These are phyloP conservation scores for Lactifluus volemus DNA, from an alignment of 768 basidiomycete genomes.

Conservation along the genomic window DNA sequence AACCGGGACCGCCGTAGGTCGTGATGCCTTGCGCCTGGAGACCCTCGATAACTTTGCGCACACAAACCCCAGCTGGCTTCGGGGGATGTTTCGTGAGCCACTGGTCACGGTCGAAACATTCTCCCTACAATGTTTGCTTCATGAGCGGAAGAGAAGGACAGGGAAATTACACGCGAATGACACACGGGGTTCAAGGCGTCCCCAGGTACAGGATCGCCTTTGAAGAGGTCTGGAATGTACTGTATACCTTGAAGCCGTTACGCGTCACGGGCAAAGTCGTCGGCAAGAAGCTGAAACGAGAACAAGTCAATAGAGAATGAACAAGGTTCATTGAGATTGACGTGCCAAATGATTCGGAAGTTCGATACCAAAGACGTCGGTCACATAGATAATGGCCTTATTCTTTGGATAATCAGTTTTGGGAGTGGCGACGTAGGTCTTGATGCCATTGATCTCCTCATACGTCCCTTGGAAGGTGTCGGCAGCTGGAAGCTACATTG, in stretches of 20 bases:
- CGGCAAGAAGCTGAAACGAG: slow-evolving; percentile 31
- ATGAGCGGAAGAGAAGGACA: neutral
- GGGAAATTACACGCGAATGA: neutral
- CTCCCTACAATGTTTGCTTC: neutral
- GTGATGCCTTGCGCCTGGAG: slow-evolving; percentile 28
- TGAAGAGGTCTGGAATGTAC: slow-evolving; percentile 15
- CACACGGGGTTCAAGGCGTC: slow-evolving; percentile 19
- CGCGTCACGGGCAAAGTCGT: slow-evolving; percentile 36
- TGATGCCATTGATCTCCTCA: slow-evolving; percentile 30
- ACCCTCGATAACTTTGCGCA: slow-evolving; percentile 22
- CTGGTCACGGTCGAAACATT: neutral
- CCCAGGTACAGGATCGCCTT: slow-evolving; percentile 23
- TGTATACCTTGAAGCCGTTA: slow-evolving; percentile 29
- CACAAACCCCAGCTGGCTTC: slow-evolving; percentile 11
- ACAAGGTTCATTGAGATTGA: neutral
- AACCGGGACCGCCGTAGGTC: slow-evolving; percentile 25
- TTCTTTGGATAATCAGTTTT: slow-evolving; percentile 31
- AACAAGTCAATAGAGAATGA: neutral
- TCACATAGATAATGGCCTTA: slow-evolving; percentile 35
- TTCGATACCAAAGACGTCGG: slow-evolving; percentile 31
- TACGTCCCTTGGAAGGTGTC: slow-evolving; percentile 24
- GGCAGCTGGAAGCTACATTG: neutral
- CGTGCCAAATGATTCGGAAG: slow-evolving; percentile 28
- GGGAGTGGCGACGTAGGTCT: slow-evolving; percentile 36
- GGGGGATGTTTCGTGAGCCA: slow-evolving; percentile 19